Evolutionary conservation across 106 monocot genomes (phyloP), one percentile per base, ranked within the genome.

Genomic region (Acorus calamus): DNA sequence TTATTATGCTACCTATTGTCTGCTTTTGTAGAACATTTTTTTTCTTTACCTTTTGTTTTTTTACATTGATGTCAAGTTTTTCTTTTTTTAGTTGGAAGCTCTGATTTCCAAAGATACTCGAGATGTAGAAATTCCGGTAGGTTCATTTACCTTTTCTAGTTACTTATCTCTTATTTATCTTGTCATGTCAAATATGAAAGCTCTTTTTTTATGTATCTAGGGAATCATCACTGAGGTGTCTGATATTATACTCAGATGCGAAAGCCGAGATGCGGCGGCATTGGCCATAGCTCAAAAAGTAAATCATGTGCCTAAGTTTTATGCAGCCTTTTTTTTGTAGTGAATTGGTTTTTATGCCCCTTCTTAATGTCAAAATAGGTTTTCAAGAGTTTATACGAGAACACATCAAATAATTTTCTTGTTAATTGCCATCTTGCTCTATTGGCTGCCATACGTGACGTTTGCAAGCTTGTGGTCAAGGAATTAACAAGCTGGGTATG

Each of bases 401-500:
- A 84, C 75, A 63, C 79, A 61, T 83, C 91, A 58, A 88, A 77
- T 68, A 70, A 56, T 72, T 4, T 64, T 10, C 75, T 74, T 72
- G 74, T 85, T 55, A 54, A 74, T 55, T 76, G 78, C 14, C 71
- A 87, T 61, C 77, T 96, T 52, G 66, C 84, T 43, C 68, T 91
- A 65, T 71, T 96, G 45, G 76, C 79, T 57, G 82, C 83, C n/a
- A 75, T 96, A 76, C 77, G 91, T 49, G 96, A 91, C 75, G 80
- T 88, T 55, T 87, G 87, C 82, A 87, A 87, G 65, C 84, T 83
- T 71, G 78, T 85, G 67, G 87, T 91, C 47, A 96, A 91, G 72
- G 96, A 96, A 74, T 62, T 96, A 44, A 96, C 96, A 12, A 91
- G 79, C 72, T 96, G 91, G 96, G 96, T 96, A 85, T 79, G 69